Percentiles rank a stretch among this genome's conserved stretches.
These are phyloP conservation scores for Elsinoe necatrix DNA, from an alignment of 2,329 filamentous ascomycete species.

Conservation along the genomic window DNA sequence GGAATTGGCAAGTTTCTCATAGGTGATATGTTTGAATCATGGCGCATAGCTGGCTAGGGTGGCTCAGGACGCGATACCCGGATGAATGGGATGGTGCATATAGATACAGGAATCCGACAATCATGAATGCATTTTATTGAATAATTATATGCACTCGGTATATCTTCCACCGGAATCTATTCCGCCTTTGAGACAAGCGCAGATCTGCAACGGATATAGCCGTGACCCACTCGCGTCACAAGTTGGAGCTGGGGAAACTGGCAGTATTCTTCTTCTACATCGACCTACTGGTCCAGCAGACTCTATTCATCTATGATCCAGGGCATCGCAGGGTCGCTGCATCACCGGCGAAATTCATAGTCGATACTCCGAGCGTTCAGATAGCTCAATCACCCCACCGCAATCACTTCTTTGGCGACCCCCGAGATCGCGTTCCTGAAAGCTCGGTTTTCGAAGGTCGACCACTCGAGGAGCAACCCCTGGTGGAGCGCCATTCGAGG, in stretches of 20 bases:
- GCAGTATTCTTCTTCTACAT: background rate
- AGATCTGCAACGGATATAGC: conserved; percentile 5
- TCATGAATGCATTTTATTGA: background rate
- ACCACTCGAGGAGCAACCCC: background rate
- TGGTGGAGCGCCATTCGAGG: background rate
- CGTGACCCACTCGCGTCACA: conserved; percentile 7
- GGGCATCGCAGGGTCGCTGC: background rate
- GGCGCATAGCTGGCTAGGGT: background rate
- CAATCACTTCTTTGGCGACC: background rate
- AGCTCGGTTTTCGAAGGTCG: conserved; percentile 11
- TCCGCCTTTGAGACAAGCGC: background rate
- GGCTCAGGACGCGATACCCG: background rate
- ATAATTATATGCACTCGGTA: background rate
- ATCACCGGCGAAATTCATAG: background rate
- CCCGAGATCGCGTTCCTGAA: conserved; percentile 13
- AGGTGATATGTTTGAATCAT: background rate
- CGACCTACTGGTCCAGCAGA: background rate
- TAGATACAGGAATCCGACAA: background rate
- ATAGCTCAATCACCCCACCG: background rate
- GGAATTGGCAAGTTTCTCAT: conserved; percentile 14
- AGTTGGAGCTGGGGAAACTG: conserved; percentile 9
- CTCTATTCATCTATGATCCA: background rate
- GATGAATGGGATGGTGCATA: background rate
- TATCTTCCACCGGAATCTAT: background rate
- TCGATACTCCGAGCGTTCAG: background rate